These are phyloP conservation scores for Dryas octopetala DNA, from an alignment of 306 rosid species.

Conservation along the genomic window DNA sequence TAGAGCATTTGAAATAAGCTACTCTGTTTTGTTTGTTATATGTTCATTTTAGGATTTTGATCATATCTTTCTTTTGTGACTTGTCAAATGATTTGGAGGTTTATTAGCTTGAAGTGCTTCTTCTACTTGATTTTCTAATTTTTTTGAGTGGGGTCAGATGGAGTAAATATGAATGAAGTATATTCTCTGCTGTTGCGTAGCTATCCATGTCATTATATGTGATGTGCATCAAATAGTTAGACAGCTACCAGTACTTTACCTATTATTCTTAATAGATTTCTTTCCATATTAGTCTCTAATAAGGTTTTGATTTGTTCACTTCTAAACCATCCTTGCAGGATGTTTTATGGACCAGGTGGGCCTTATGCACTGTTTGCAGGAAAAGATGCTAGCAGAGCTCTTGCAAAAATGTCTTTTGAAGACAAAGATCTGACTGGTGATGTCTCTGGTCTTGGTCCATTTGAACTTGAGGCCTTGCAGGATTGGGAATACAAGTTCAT, in stretches of 20 bases:
- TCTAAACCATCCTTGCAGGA: conserved; percentile 43
- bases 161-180: background rate
- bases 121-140: no score
- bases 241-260: background rate
- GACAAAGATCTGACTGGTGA: conserved; percentile 86
- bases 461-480: conserved; percentile 76
- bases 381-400: conserved; percentile 96
- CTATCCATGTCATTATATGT: background rate
- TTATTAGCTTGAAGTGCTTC: background rate
- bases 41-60: background rate
- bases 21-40: background rate
- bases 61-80: no score
- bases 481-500: conserved; percentile 95
- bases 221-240: background rate
- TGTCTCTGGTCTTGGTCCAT: conserved; percentile 77
- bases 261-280: background rate
- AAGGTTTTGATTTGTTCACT: conserved; percentile 15
- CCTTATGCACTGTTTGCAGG: conserved; percentile 96
- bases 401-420: conserved; percentile 98
- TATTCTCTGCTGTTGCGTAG: background rate
- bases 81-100: background rate
- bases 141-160: no score
- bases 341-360: conserved; percentile 97
- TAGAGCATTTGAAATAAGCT: background rate
- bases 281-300: background rate